Percentiles rank a stretch among this genome's conserved stretches.
Conservation (phyloP, 2,329 filamentous ascomycete species). For the Clonostachys byssicola region DNA sequence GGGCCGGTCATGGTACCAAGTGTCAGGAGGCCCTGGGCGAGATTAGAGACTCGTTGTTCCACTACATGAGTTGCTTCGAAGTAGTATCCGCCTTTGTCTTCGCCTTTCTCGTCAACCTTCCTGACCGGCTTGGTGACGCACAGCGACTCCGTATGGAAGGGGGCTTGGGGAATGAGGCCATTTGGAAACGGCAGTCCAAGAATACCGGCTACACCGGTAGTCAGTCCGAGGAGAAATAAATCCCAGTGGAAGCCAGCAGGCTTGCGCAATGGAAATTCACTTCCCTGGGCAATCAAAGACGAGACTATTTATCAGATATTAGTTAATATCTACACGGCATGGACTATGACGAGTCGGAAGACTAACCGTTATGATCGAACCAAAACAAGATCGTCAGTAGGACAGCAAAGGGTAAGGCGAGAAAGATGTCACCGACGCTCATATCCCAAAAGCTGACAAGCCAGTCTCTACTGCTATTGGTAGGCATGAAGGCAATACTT, state of each 20-base stretch:
- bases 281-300: constrained; percentile 77
- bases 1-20: constrained; percentile 77
- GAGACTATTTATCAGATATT: constrained; percentile 50
- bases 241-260: constrained; percentile 87
- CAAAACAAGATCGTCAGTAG: constrained; percentile 82
- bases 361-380: constrained; percentile 80
- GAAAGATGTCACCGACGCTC: constrained; percentile 67
- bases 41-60: constrained; percentile 75
- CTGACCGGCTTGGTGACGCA: constrained; percentile 61
- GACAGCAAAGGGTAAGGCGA: constrained; percentile 82
- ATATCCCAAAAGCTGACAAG: constrained; percentile 81
- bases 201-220: constrained; percentile 70
- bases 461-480: constrained; percentile 61
- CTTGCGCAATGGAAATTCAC: constrained; percentile 76
- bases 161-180: constrained; percentile 78
- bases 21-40: constrained; percentile 73
- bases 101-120: constrained; percentile 46
- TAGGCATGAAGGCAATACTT: constrained; percentile 74
- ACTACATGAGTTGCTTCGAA: constrained; percentile 59
- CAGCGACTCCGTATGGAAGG: constrained; percentile 75
- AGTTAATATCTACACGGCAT: background rate
- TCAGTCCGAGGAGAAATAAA: constrained; percentile 74
- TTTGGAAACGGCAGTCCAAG: constrained; percentile 79
- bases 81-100: constrained; percentile 51
- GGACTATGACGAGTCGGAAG: constrained; percentile 1